Evolutionary conservation across 2,329 filamentous ascomycete species (phyloP).

Genomic region (Endothia cerciana): DNA sequence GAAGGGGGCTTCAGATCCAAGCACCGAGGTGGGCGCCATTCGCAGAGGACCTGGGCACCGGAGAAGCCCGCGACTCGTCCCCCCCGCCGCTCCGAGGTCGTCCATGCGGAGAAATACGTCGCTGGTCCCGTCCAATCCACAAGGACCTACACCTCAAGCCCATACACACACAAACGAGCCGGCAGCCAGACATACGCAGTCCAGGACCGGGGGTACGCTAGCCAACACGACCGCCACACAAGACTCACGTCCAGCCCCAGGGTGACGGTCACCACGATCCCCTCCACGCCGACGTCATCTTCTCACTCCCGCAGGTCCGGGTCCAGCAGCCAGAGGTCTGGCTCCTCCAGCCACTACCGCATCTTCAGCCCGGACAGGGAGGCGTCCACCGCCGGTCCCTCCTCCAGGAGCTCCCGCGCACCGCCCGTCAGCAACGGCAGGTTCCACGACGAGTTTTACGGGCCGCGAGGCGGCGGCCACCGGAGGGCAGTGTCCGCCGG

Average conservation of each 20-base stretch:
- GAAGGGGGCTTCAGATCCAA: slow-evolving; percentile 12
- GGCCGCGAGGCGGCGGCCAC: not conserved
- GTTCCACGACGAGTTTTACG: slow-evolving; percentile 9
- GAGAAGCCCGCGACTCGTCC: slow-evolving; percentile 1
- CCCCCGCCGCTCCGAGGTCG: not conserved
- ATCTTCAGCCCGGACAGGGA: slow-evolving; percentile 7
- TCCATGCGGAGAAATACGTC: slow-evolving; percentile 1
- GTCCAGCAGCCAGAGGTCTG: not conserved
- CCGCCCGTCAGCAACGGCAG: slow-evolving; percentile 10
- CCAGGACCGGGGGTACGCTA: not conserved
- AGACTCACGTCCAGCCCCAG: not conserved
- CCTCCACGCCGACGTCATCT: slow-evolving; percentile 6
- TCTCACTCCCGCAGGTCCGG: slow-evolving; percentile 5
- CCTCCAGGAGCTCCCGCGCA: not conserved
- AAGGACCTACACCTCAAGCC: slow-evolving; percentile 2
- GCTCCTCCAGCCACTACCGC: slow-evolving; percentile 8
- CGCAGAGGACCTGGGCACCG: not conserved
- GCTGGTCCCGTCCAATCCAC: not conserved
- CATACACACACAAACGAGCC: not conserved
- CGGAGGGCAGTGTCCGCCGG: not conserved
- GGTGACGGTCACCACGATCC: slow-evolving; percentile 3
- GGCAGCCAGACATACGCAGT: not conserved
- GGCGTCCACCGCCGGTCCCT: not conserved
- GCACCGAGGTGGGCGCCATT: not conserved
- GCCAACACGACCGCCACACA: not conserved